Base-by-base conservation (phyloP, 768 basidiomycete species). In the Tulasnella sp. region DNA sequence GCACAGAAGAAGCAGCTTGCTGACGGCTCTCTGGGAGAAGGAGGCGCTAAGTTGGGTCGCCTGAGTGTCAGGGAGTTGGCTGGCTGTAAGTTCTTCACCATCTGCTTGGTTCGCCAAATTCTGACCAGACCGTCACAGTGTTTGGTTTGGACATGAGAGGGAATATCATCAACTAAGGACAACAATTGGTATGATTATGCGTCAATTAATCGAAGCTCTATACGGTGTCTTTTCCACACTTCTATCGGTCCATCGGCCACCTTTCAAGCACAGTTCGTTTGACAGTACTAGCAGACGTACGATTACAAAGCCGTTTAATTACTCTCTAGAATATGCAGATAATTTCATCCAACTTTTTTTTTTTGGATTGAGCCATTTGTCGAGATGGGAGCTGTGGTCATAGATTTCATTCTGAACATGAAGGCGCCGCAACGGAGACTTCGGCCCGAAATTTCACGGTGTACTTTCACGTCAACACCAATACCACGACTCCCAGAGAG, bases 11-110 rank as follows among this genome's bases (percentile, higher is more conserved):
- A 69, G 41, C 22, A n/a, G 39, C 26, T 69, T 17, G 67, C 67
- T 34, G 67, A 69, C 42, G 67, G 67, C 29, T 69, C 67, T 11
- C 67, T 69, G 26, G 67, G 67, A 1, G 67, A 69, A 44, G 67
- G 67, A 26, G 67, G 67, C 26, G 44, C 40, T 5, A 69, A 69
- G 35, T n/a, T 69, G 22, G 67, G 67, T 22, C 39, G 44, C 26
- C 37, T 69, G 5, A 69, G 39, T 41, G 9, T 67, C 16, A 37
- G 67, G 40, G 67, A 68, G 39, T 22, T 68, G 26, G 67, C 67
- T 40, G 42, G 42, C 35, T 22, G 67, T 68, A 34, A 69, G 67
- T 69, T 37, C 17, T 36, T 65, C 19, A 5, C 22, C 64, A 8
- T 1, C 22, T 6, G 16, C 35, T 5, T 14, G 3, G 35, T 3